Base-by-base conservation (phyloP, 495 filamentous ascomycete genomes). In the Aspergillus biplanus region DNA sequence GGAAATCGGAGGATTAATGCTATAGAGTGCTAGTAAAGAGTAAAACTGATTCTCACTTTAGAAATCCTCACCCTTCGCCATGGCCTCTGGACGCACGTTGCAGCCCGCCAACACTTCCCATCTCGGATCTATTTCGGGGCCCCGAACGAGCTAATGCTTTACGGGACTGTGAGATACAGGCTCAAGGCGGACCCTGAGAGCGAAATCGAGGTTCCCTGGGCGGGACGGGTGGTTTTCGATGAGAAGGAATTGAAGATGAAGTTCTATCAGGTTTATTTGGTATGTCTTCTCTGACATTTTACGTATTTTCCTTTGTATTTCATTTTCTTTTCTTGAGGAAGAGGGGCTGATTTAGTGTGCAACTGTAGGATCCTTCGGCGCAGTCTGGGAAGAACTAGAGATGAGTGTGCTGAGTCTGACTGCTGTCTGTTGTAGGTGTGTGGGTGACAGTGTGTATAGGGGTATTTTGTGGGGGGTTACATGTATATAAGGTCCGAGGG, bases 221-320 rank as follows among this genome's bases (percentile, higher is more conserved):
- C 83, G 49, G 86, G 80, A 34, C 69, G 81, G 57, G 85, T 82
- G 52, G 76, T 80, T 15, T 78, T 89, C 73, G 78, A 67, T 66
- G 76, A 74, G 34, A 80, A 76, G 27, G 73, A 56, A 39, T 73
- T 83, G 65, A 85, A 80, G 75, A 84, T 88, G 84, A 75, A 71
- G 61, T 85, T 85, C 66, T 89, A 89, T 78, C 85, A 88, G 73
- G 86, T 89, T 61, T 89, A 87, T 73, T 71, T 89, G 73, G 86
- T 87, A 56, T 65, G 82, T 78, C 18, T 56, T 67, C 46, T 49
- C 50, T 31, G 4, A 16, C 33, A 5, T 11, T 52, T 79, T 53
- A 67, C 65, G 70, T 27, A 16, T 50, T 16, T 13, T 37, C 15
- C 32, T 63, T 53, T 68, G 65, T 69, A 31, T 37, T 49, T 12